phyloP scores from a whole-genome alignment of 1,284 basidiomycete species.

The Microbotryum lychnidis-dioicae region DNA sequence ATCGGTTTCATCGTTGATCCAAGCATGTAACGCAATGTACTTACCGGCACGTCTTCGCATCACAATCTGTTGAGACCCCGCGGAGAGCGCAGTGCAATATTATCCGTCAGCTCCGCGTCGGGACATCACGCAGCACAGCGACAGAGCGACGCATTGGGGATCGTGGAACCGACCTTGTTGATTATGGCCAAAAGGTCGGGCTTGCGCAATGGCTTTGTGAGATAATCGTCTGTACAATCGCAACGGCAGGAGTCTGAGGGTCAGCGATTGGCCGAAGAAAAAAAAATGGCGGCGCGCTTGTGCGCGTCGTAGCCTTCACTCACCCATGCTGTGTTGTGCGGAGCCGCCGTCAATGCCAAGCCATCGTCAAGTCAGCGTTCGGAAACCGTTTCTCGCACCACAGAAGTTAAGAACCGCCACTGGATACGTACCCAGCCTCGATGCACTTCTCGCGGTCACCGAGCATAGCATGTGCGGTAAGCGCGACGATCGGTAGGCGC shows the following conservation, averaged over 20 bases:
- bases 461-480: conserved; percentile 65
- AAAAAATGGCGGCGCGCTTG: neutral
- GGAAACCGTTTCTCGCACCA: neutral
- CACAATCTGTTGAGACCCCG: neutral
- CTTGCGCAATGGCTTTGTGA: conserved; percentile 44
- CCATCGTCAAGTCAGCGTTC: neutral
- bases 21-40: neutral
- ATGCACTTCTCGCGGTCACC: conserved; percentile 89
- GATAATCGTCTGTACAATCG: conserved; percentile 41
- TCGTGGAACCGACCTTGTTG: conserved; percentile 24
- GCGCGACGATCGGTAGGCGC: conserved; percentile 84
- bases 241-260: neutral
- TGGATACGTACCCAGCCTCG: conserved; percentile 56
- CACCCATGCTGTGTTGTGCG: conserved; percentile 11
- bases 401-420: neutral
- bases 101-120: neutral
- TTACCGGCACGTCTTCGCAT: conserved; percentile 12
- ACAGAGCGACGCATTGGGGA: neutral
- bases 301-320: neutral
- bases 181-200: conserved; percentile 36
- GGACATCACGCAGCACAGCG: neutral
- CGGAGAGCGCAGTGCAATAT: neutral
- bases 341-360: neutral
- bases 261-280: neutral
- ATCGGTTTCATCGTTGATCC: neutral